phyloP scores from a whole-genome alignment of 306 rosid species.

The Trichosanthes cucumerina region DNA sequence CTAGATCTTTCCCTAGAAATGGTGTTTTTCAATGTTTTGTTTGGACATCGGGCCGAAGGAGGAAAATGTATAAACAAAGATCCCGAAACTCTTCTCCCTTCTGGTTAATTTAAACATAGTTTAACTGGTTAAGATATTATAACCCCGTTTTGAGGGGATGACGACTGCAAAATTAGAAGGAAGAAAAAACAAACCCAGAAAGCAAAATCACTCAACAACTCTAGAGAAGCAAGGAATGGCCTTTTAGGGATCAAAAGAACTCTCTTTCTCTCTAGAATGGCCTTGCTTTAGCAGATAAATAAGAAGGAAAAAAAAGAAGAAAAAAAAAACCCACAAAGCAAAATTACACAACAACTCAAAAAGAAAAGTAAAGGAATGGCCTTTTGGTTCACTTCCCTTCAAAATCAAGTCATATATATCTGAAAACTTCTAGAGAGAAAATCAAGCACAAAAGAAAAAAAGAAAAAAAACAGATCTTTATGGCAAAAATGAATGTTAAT shows the following conservation, averaged over 20 bases:
- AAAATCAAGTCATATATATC: background rate
- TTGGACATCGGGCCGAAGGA: background rate
- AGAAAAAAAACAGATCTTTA: background rate
- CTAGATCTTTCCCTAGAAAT: background rate
- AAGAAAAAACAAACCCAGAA: background rate
- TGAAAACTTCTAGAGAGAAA: background rate
- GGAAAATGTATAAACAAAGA: background rate
- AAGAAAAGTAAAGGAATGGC: background rate
- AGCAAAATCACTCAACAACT: background rate
- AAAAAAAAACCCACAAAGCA: conserved; percentile 21
- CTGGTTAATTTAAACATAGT: background rate
- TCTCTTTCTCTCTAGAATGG: background rate
- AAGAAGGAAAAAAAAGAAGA: conserved; percentile 15
- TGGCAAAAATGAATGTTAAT: background rate
- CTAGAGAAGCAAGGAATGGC: background rate
- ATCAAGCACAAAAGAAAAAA: background rate
- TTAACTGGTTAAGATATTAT: background rate
- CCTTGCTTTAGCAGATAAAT: conserved; percentile 55
- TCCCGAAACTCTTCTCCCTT: conserved; percentile 13
- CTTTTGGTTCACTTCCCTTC: background rate
- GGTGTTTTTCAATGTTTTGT: background rate
- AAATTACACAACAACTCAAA: background rate
- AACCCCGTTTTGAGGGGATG: background rate
- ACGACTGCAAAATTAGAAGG: background rate
- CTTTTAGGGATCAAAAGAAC: background rate